Evolutionary conservation across 1,284 basidiomycete species (phyloP), one percentile per base, ranked within the genome.

Genomic region (Boletus semigastroideus): DNA sequence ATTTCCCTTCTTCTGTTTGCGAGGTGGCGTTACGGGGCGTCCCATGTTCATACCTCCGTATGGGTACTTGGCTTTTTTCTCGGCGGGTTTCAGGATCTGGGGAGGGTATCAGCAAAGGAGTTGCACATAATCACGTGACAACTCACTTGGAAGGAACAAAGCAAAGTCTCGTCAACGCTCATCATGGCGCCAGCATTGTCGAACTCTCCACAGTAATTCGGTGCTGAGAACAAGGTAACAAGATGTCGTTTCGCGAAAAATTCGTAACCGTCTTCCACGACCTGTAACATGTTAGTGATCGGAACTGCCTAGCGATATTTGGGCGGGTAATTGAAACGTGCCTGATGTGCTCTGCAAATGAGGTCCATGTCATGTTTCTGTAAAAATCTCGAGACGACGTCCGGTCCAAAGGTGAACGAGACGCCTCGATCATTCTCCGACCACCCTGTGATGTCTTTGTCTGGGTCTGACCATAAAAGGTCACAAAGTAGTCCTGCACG

Each of bases 161-260:
- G 74, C 60, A 99, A 73, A 9, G 95, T 98, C 76, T 99, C 96
- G 69, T 98, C 96, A 48, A 99, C 97, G 67, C 92, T 95, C 97
- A 99, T 99, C 96, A 99, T 98, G 27, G 96, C 96, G 38, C 96
- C 96, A 16, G 95, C 95, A 70, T 99, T 99, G 75, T 99, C 97
- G 67, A 99, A 99, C 77, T 97, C 93, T 65, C 93, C 94, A 69
- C 93, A 97, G 70, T 98, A 97, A 79, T 98, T 98, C 54, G 96
- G 97, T 52, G 96, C 96, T 16, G 92, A 96, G 78, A 99, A 99
- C 41, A 99, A 74, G 17, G 96, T 99, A 60, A 99, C 96, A 59
- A 99, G 75, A 76, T 97, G 94, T 61, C 96, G 83, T 75, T 98
- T 98, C 49, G 95, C 95, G 66, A 98, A 99, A 76, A 99, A 99